A percentile compares a stretch with the other conserved stretches of the same genome.
These are phyloP conservation scores for Gossypium ekmanianum DNA, from an alignment of 345 rosid species.

Conservation along the genomic window DNA sequence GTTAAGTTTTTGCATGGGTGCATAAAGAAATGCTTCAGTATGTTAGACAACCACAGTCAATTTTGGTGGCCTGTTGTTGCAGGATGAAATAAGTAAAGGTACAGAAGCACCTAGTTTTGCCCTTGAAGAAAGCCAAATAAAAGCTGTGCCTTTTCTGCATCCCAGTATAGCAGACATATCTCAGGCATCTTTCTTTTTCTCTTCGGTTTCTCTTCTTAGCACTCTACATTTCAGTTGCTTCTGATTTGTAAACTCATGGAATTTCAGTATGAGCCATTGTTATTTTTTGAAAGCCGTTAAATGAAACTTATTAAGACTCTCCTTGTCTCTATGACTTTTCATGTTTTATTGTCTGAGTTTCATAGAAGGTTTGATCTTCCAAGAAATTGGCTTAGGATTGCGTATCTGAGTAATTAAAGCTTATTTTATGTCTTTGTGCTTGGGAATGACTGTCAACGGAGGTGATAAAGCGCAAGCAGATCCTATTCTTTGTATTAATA, in stretches of 20 bases:
- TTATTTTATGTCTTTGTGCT: neutral
- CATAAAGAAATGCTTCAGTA: neutral
- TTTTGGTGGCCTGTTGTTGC: neutral
- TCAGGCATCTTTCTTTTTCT: neutral
- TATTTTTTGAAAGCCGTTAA: neutral
- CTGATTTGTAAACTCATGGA: neutral
- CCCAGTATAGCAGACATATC: neutral
- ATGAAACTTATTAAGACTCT: neutral
- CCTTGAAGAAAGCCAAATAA: slow-evolving; percentile 1
- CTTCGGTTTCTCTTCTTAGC: neutral
- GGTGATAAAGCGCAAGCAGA: neutral
- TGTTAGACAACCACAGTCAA: neutral
- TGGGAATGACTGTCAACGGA: neutral
- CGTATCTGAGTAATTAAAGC: neutral
- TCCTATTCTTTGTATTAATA: neutral
- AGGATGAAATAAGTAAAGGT: neutral
- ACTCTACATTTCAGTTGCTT: neutral
- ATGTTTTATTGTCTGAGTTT: neutral
- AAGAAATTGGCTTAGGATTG: neutral
- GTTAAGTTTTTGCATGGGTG: neutral
- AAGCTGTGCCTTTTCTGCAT: neutral
- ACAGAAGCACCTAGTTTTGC: neutral
- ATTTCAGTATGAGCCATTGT: neutral
- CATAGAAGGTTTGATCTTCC: neutral
- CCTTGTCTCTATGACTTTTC: neutral